These are phyloP conservation scores for Canavalia gladiata DNA, from an alignment of 306 rosid species.

Conservation along the genomic window DNA sequence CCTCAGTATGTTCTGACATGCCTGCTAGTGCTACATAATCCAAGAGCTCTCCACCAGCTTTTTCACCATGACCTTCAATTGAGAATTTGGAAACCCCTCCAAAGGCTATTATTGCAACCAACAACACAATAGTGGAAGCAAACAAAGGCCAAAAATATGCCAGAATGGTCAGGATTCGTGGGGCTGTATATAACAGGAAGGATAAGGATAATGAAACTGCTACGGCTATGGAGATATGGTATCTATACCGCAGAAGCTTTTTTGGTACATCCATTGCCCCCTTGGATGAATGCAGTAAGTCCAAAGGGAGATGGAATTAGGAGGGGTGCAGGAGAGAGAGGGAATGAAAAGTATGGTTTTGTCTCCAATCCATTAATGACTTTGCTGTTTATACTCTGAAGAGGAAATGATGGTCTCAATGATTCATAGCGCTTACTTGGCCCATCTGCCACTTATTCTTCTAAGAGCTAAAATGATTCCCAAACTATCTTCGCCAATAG, in stretches of 20 bases:
- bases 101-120: conserved; percentile 60
- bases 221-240: conserved; percentile 60
- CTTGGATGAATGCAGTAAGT: background rate
- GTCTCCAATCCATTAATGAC: conserved; percentile 29
- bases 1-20: conserved; percentile 47
- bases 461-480: conserved; percentile 30
- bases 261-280: conserved; percentile 58
- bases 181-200: conserved; percentile 65
- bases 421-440: conserved; percentile 51
- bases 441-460: conserved; percentile 50
- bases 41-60: conserved; percentile 66
- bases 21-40: conserved; percentile 76
- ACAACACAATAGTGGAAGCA: conserved; percentile 71
- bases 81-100: conserved; percentile 65
- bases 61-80: conserved; percentile 56
- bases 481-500: conserved; percentile 34
- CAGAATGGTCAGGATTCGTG: conserved; percentile 60
- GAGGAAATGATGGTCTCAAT: conserved; percentile 45
- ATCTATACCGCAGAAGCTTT: conserved; percentile 70
- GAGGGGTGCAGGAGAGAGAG: conserved; percentile 36
- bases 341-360: conserved; percentile 19
- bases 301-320: conserved; percentile 26
- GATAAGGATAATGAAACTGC: conserved; percentile 56
- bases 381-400: conserved; percentile 29
- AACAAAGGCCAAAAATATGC: conserved; percentile 83